Evolutionary conservation across 192 early-diverging fungal species (phyloP).

Genomic region (Entomortierella parvispora): DNA sequence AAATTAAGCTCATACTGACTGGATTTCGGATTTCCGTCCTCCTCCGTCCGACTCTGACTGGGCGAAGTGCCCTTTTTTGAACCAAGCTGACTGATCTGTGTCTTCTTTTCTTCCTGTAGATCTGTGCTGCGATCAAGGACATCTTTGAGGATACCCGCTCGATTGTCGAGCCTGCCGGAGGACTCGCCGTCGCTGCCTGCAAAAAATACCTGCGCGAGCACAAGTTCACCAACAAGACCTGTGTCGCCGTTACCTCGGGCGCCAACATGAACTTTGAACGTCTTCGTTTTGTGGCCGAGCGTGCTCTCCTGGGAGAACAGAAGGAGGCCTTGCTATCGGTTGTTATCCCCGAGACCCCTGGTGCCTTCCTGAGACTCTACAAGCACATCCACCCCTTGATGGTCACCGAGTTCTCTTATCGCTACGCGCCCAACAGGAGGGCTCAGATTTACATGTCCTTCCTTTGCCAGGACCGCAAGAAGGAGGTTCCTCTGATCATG

Average conservation of each 20-base stretch:
- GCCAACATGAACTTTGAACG: constrained; percentile 99
- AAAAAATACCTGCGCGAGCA: constrained; percentile 80
- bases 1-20: too few species aligned
- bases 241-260: constrained; percentile 87
- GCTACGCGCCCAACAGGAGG: constrained; percentile 49
- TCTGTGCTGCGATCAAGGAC: constrained; percentile 93
- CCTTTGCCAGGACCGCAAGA: constrained; percentile 74
- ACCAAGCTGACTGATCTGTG: neutral
- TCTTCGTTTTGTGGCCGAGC: constrained; percentile 96
- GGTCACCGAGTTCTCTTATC: constrained; percentile 94
- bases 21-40: constrained; percentile 12
- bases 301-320: constrained; percentile 94
- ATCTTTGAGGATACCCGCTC: constrained; percentile 92
- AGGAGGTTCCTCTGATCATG: constrained; percentile 79
- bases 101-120: constrained; percentile 46
- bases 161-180: constrained; percentile 98
- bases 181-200: constrained; percentile 84
- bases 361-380: constrained; percentile 77
- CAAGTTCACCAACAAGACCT: constrained; percentile 63
- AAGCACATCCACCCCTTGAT: constrained; percentile 83
- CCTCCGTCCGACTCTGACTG: neutral
- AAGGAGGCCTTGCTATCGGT: constrained; percentile 91
- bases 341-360: constrained; percentile 93
- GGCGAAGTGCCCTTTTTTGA: too few species aligned
- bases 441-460: constrained; percentile 95